These are phyloP conservation scores for Serpula lacrymans DNA, from an alignment of 768 basidiomycete genomes.

Conservation along the genomic window DNA sequence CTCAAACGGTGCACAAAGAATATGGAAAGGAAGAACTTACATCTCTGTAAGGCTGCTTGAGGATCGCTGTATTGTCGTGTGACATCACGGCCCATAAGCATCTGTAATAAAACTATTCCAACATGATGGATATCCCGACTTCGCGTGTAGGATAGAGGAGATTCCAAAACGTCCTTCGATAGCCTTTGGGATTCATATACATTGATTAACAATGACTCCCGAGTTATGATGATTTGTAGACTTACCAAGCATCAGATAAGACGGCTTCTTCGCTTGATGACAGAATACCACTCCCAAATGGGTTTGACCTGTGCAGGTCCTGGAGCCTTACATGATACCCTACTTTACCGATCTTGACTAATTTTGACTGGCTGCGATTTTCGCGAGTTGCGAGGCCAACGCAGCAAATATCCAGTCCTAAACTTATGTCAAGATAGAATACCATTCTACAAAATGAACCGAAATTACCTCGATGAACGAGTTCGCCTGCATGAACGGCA, in stretches of 20 bases:
- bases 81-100: conserved; percentile 79
- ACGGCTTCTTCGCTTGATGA: conserved; percentile 13
- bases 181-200: conserved; percentile 42
- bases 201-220: conserved; percentile 3
- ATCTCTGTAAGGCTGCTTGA: conserved; percentile 52
- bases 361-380: conserved; percentile 50
- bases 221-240: not conserved
- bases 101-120: conserved; percentile 78
- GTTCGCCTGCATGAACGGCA: conserved; percentile 56
- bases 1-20: not conserved
- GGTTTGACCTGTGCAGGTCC: conserved; percentile 83
- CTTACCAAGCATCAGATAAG: conserved; percentile 30
- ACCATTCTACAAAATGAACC: no score
- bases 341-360: conserved; percentile 72
- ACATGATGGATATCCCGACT: conserved; percentile 80
- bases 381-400: conserved; percentile 59
- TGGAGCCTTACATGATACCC: conserved; percentile 69
- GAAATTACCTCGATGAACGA: conserved; percentile 65
- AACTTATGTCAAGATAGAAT: conserved; percentile 3
- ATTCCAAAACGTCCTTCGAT: conserved; percentile 75
- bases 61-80: conserved; percentile 50
- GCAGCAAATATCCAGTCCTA: conserved; percentile 56
- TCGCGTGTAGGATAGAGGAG: conserved; percentile 72
- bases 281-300: conserved; percentile 44
- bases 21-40: no score